Percentiles rank a stretch among this genome's conserved stretches.
These are phyloP conservation scores for Volvariella surrecta DNA, from an alignment of 1,284 basidiomycete species.

Conservation along the genomic window DNA sequence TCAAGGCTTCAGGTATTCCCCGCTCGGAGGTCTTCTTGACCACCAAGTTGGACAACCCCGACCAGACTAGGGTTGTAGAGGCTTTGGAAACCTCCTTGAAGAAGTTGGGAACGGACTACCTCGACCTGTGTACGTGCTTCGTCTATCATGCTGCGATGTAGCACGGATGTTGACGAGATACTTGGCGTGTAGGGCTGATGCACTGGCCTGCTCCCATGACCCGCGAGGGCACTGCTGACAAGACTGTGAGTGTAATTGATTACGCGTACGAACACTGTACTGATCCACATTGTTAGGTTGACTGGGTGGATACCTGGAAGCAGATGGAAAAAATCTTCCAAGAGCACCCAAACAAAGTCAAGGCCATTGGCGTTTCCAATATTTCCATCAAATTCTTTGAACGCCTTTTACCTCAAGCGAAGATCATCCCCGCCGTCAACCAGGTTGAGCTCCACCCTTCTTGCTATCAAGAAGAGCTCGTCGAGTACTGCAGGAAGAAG, in stretches of 20 bases:
- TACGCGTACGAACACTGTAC: neutral
- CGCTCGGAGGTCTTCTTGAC: constrained; percentile 67
- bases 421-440: constrained; percentile 72
- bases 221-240: constrained; percentile 33
- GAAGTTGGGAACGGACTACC: constrained; percentile 64
- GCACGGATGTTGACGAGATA: neutral
- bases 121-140: constrained; percentile 59
- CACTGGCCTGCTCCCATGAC: constrained; percentile 69
- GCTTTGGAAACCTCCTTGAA: constrained; percentile 68
- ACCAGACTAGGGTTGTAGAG: constrained; percentile 52
- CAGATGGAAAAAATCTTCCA: constrained; percentile 65
- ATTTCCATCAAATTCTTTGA: constrained; percentile 55
- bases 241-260: constrained; percentile 17
- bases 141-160: neutral
- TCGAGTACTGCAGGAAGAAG: constrained; percentile 50
- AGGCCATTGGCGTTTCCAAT: constrained; percentile 73
- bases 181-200: constrained; percentile 50
- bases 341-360: constrained; percentile 56
- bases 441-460: constrained; percentile 76
- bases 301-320: constrained; percentile 76
- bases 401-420: constrained; percentile 48
- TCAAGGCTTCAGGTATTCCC: constrained; percentile 63
- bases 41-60: constrained; percentile 69
- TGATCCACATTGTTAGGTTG: constrained; percentile 18
- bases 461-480: constrained; percentile 54